phyloP scores from a whole-genome alignment of 257 asterid genomes.

The Henckelia pumila region DNA sequence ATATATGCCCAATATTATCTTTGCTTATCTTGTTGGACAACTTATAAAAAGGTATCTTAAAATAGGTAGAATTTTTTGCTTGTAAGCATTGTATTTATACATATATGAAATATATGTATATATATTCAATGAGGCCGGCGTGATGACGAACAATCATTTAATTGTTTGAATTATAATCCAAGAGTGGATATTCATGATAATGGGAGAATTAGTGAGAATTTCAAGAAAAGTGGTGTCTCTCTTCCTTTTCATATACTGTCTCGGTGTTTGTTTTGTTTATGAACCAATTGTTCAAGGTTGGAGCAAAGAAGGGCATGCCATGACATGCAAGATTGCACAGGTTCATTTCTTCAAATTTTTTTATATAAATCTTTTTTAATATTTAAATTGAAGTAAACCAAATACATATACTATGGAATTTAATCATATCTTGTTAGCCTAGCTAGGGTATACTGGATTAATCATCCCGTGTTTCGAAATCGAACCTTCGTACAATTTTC shows the following conservation, averaged over 20 bases:
- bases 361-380: too few species aligned
- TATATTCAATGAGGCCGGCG: slow-evolving; percentile 26
- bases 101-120: slow-evolving; percentile 6
- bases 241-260: slow-evolving; percentile 27
- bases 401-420: too few species aligned
- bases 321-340: slow-evolving; percentile 92
- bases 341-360: slow-evolving; percentile 28
- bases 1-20: slow-evolving; percentile 25
- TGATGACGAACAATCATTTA: slow-evolving; percentile 21
- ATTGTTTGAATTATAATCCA: not conserved
- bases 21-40: slow-evolving; percentile 35
- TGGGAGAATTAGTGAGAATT: slow-evolving; percentile 23
- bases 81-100: slow-evolving; percentile 48
- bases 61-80: slow-evolving; percentile 33
- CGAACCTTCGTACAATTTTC: not conserved
- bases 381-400: too few species aligned
- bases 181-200: slow-evolving; percentile 17
- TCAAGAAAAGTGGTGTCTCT: slow-evolving; percentile 21
- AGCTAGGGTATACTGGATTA: too few species aligned
- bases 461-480: too few species aligned
- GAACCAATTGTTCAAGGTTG: slow-evolving; percentile 58
- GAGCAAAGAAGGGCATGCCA: slow-evolving; percentile 90
- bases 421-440: too few species aligned
- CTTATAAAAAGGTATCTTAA: slow-evolving; percentile 27
- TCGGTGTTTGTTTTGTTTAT: slow-evolving; percentile 35